phyloP scores from a whole-genome alignment of 148 eudicot species.

The Vaccinium macrocarpon region DNA sequence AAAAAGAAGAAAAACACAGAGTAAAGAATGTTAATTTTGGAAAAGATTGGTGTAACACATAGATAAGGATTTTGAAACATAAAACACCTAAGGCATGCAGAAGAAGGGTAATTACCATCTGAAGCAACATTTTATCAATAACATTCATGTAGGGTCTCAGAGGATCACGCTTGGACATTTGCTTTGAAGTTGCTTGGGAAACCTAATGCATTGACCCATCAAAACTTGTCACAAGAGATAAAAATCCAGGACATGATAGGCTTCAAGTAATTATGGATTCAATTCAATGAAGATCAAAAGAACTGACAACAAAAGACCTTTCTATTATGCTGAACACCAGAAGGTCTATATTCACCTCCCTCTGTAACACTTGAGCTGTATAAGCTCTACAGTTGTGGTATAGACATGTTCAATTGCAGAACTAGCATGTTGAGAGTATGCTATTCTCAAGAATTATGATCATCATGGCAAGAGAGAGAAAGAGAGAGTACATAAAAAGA shows the following conservation, averaged over 20 bases:
- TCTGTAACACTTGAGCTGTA: not conserved
- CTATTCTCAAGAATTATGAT: not conserved
- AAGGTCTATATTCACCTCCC: not conserved
- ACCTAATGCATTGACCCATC: conserved; percentile 43
- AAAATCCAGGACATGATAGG: not conserved
- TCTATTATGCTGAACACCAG: not conserved
- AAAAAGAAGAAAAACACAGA: not conserved
- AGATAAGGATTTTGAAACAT: not conserved
- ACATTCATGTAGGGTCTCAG: conserved; percentile 80
- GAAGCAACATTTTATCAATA: conserved; percentile 76
- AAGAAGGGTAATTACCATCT: conserved; percentile 59
- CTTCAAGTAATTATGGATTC: not conserved
- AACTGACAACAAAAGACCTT: not conserved
- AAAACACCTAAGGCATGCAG: conserved; percentile 6
- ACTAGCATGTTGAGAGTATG: not conserved
- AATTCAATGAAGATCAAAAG: conserved; percentile 5
- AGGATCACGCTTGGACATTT: conserved; percentile 98
- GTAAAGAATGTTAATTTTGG: not conserved
- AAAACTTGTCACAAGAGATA: not conserved
- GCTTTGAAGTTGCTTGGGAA: conserved; percentile 97
- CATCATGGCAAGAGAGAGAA: not conserved
- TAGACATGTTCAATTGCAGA: not conserved
- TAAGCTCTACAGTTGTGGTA: not conserved
- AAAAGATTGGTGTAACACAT: conserved; percentile 6
- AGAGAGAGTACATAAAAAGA: not conserved